Conservation (phyloP, 176 grass and related monocot species). For the Canna indica region DNA sequence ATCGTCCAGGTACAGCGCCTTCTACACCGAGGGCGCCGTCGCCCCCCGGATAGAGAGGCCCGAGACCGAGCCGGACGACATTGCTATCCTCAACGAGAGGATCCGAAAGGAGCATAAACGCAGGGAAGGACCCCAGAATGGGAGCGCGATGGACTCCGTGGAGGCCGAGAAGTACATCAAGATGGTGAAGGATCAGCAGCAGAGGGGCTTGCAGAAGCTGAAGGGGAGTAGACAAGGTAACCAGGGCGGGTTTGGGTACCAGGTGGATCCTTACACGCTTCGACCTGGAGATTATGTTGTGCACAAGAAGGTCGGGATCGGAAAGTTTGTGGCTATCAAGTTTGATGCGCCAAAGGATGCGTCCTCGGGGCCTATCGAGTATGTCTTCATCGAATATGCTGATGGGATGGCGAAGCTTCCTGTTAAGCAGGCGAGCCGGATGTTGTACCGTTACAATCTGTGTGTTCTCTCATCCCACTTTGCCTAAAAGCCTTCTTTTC, state of each 20-base stretch:
- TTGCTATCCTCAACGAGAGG: constrained; percentile 54
- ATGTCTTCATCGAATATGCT: constrained; percentile 79
- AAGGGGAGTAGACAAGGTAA: constrained; percentile 11
- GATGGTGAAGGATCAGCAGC: constrained; percentile 24
- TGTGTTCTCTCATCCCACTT: constrained; percentile 19
- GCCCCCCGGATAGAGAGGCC: constrained; percentile 5
- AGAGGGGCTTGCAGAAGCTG: constrained; percentile 15
- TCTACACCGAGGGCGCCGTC: constrained; percentile 22
- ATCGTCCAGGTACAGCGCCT: constrained; percentile 15
- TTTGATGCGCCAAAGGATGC: constrained; percentile 37
- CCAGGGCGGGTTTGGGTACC: constrained; percentile 59
- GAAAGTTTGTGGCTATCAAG: constrained; percentile 74
- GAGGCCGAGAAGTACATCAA: constrained; percentile 66
- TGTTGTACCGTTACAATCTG: constrained; percentile 97
- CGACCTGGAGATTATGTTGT: constrained; percentile 75
- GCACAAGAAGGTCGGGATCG: constrained; percentile 91
- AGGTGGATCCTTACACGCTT: constrained; percentile 67
- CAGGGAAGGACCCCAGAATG: constrained; percentile 12
- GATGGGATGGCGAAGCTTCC: constrained; percentile 94
- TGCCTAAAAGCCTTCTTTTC: not conserved
- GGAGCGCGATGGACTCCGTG: constrained; percentile 24
- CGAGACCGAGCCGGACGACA: constrained; percentile 38
- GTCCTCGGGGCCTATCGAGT: constrained; percentile 30
- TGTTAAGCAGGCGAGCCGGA: constrained; percentile 57
- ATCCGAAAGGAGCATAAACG: constrained; percentile 44